Conservation (phyloP, 2,329 filamentous ascomycete genomes). For the Calcarisporium arbuscula region DNA sequence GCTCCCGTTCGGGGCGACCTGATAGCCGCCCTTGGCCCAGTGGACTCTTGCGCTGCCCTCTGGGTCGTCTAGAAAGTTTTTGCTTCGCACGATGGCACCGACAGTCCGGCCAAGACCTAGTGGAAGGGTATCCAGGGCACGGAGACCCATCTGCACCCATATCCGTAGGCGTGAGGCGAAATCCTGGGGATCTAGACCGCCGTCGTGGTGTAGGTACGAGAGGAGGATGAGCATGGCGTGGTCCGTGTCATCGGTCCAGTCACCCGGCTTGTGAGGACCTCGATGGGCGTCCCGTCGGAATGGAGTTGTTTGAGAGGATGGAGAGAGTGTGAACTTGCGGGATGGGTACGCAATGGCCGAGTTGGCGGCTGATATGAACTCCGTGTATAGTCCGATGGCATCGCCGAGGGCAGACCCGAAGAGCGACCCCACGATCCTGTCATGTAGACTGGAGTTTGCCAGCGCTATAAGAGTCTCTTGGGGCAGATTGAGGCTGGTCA, state of each 20-base stretch:
- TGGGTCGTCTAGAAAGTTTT: conserved; percentile 33
- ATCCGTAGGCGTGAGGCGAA: conserved; percentile 38
- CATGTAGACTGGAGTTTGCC: conserved; percentile 20
- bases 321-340: conserved; percentile 31
- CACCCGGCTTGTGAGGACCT: conserved; percentile 31
- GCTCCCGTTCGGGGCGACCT: conserved; percentile 43
- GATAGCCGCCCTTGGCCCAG: conserved; percentile 33
- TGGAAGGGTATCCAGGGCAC: conserved; percentile 38
- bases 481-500: conserved; percentile 8
- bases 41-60: conserved; percentile 28
- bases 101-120: conserved; percentile 43
- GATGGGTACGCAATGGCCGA: conserved; percentile 29
- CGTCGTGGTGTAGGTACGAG: conserved; percentile 38
- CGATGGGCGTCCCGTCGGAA: conserved; percentile 39
- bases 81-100: conserved; percentile 33
- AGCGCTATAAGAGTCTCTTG: conserved; percentile 12
- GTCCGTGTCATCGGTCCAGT: conserved; percentile 52
- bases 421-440: conserved; percentile 37
- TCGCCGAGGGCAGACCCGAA: conserved; percentile 48
- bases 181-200: conserved; percentile 28
- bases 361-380: conserved; percentile 35
- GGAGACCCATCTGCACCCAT: conserved; percentile 42
- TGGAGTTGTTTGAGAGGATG: conserved; percentile 28
- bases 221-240: conserved; percentile 44
- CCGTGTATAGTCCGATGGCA: conserved; percentile 48